Percentiles rank a stretch among this genome's conserved stretches.
These are phyloP conservation scores for Rugonectria rugulosa DNA, from an alignment of 2,329 filamentous ascomycete genomes.

Conservation along the genomic window DNA sequence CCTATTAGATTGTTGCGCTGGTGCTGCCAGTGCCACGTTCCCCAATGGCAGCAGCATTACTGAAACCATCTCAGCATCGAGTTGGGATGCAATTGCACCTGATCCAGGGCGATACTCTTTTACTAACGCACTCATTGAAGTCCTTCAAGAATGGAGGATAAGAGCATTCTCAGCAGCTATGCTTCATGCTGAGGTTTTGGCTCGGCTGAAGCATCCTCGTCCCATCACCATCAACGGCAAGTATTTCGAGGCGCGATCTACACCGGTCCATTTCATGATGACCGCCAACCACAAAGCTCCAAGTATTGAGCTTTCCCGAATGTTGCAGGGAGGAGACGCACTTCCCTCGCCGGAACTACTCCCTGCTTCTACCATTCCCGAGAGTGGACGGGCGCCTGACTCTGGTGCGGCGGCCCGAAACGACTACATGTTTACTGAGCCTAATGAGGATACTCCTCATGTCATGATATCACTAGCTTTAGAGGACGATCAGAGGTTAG, in stretches of 20 bases:
- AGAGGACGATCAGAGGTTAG: conserved; percentile 63
- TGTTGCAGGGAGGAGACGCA: conserved; percentile 34
- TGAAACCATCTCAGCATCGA: conserved; percentile 68
- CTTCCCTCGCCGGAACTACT: conserved; percentile 32
- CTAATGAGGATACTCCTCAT: conserved; percentile 64
- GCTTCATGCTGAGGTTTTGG: conserved; percentile 67
- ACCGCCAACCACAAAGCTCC: conserved; percentile 65
- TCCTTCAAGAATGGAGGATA: conserved; percentile 63
- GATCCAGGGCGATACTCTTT: conserved; percentile 67
- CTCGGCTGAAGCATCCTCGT: conserved; percentile 66
- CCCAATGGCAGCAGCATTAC: conserved; percentile 66
- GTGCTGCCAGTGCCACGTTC: conserved; percentile 66
- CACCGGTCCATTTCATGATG: conserved; percentile 70
- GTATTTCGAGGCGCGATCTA: conserved; percentile 64
- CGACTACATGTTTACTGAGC: conserved; percentile 49
- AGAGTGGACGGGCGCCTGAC: conserved; percentile 39
- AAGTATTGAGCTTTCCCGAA: conserved; percentile 62
- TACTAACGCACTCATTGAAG: conserved; percentile 65
- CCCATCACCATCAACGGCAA: conserved; percentile 65
- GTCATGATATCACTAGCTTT: conserved; percentile 68
- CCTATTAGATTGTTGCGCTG: conserved; percentile 66
- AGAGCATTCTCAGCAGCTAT: conserved; percentile 66
- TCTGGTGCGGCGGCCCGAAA: conserved; percentile 30
- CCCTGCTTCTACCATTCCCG: conserved; percentile 29
- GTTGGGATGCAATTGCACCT: conserved; percentile 68